Evolutionary conservation across 495 filamentous ascomycete species (phyloP).

Genomic region (Penicillium waksmanii): DNA sequence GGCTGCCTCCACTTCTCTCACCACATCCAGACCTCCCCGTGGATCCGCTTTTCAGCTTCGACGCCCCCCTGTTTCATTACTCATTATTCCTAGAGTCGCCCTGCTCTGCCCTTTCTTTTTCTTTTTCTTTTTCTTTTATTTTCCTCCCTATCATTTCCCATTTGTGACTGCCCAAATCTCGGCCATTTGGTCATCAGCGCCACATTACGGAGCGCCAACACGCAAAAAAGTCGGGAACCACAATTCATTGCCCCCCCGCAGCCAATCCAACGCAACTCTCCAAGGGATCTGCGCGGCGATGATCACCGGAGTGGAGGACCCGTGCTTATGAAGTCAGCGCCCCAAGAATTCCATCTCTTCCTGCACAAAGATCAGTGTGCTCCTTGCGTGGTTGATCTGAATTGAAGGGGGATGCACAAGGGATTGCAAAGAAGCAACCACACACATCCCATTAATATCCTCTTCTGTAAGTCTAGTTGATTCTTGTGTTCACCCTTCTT

Average conservation of each 20-base stretch:
- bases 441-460: conserved; percentile 11
- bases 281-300: conserved; percentile 29
- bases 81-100: no score
- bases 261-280: conserved; percentile 22
- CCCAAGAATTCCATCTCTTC: conserved; percentile 27
- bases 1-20: neutral
- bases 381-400: conserved; percentile 23
- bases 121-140: neutral
- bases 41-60: neutral
- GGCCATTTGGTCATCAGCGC: neutral
- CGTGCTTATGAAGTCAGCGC: conserved; percentile 36
- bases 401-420: conserved; percentile 26
- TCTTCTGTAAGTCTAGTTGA: conserved; percentile 7
- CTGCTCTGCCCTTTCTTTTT: neutral
- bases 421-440: conserved; percentile 16
- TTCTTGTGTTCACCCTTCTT: conserved; percentile 2
- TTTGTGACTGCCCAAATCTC: neutral
- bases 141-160: neutral
- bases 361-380: conserved; percentile 28
- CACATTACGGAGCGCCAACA: conserved; percentile 6
- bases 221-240: conserved; percentile 14
- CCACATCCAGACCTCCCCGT: neutral
- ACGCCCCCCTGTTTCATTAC: conserved; percentile 3
- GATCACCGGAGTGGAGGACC: conserved; percentile 29
- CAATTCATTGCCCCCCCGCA: conserved; percentile 1